Percentiles rank a stretch among this genome's conserved stretches.
These are phyloP conservation scores for Epichloe festucae DNA, from an alignment of 2,329 filamentous ascomycete species.

Conservation along the genomic window DNA sequence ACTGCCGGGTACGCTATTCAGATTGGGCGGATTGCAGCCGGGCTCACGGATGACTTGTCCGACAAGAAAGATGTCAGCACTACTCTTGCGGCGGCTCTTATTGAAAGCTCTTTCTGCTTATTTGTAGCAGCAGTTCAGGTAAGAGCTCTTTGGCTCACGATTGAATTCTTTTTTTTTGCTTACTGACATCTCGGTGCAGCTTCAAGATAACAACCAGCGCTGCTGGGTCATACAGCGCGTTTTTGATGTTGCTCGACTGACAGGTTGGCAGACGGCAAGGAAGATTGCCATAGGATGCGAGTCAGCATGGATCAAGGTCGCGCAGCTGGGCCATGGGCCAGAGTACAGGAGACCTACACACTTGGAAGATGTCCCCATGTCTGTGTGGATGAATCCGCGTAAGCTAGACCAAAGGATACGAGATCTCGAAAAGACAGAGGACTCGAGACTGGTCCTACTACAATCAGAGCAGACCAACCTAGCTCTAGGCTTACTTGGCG, in stretches of 20 bases:
- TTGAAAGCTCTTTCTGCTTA: conserved; percentile 68
- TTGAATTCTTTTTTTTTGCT: background rate
- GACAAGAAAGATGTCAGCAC: conserved; percentile 53
- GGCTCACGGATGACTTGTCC: conserved; percentile 45
- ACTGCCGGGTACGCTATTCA: conserved; percentile 60
- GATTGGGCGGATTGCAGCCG: conserved; percentile 70
- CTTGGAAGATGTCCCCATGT: conserved; percentile 21
- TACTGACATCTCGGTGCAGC: background rate
- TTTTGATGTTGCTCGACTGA: conserved; percentile 62
- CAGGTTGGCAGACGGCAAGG: conserved; percentile 75
- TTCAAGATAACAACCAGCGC: conserved; percentile 54
- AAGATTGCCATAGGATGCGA: conserved; percentile 79
- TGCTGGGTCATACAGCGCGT: conserved; percentile 65
- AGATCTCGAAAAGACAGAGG: conserved; percentile 29
- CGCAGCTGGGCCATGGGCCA: conserved; percentile 60
- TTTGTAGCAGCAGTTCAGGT: conserved; percentile 78
- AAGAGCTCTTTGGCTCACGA: conserved; percentile 5
- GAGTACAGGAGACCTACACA: conserved; percentile 46
- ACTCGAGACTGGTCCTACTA: conserved; percentile 42
- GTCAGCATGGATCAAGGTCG: conserved; percentile 66
- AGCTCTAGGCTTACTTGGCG: conserved; percentile 64
- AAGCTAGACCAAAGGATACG: conserved; percentile 39
- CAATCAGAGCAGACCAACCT: conserved; percentile 54
- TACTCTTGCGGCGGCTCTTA: conserved; percentile 64
- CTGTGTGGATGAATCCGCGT: conserved; percentile 37